A percentile compares a stretch with the other conserved stretches of the same genome.
These are phyloP conservation scores for Tetrapyrgos nigripes DNA, from an alignment of 1,284 basidiomycete species.

Conservation along the genomic window DNA sequence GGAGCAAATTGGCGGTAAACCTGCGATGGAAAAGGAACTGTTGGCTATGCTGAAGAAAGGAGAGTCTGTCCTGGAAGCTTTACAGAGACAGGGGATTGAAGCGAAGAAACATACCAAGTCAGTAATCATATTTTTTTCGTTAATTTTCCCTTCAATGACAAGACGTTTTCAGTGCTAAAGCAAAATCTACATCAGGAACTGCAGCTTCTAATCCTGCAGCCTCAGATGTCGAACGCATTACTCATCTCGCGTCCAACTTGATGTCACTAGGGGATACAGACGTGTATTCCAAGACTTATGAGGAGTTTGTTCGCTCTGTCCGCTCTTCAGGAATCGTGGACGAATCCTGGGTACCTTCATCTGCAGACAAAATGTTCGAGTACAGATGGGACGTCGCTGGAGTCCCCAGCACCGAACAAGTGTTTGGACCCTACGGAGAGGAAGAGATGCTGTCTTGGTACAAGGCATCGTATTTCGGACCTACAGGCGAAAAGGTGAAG, in stretches of 20 bases:
- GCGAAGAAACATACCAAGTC: conserved; percentile 64
- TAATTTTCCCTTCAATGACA: conserved; percentile 7
- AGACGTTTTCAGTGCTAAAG: conserved; percentile 28
- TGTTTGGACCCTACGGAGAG: conserved; percentile 80
- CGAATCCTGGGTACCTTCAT: conserved; percentile 75
- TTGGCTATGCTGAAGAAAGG: conserved; percentile 83
- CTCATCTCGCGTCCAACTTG: conserved; percentile 81
- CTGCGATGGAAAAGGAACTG: conserved; percentile 71
- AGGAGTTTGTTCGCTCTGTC: conserved; percentile 79
- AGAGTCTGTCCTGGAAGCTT: conserved; percentile 89
- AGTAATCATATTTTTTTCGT: conserved; percentile 25
- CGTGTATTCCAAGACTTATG: conserved; percentile 84
- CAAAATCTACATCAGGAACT: conserved; percentile 49
- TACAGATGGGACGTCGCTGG: conserved; percentile 76
- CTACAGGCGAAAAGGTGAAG: conserved; percentile 73
- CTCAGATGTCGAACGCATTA: conserved; percentile 77
- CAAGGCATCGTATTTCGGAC: conserved; percentile 79
- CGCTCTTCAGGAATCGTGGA: conserved; percentile 74
- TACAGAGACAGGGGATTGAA: conserved; percentile 84
- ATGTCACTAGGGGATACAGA: conserved; percentile 86
- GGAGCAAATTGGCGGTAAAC: conserved; percentile 69
- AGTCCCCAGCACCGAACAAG: conserved; percentile 52
- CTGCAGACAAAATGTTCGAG: conserved; percentile 77
- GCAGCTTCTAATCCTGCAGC: conserved; percentile 43
- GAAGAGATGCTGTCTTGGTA: conserved; percentile 80